phyloP scores from a whole-genome alignment of 441 rosid species.

The Croton setiger region DNA sequence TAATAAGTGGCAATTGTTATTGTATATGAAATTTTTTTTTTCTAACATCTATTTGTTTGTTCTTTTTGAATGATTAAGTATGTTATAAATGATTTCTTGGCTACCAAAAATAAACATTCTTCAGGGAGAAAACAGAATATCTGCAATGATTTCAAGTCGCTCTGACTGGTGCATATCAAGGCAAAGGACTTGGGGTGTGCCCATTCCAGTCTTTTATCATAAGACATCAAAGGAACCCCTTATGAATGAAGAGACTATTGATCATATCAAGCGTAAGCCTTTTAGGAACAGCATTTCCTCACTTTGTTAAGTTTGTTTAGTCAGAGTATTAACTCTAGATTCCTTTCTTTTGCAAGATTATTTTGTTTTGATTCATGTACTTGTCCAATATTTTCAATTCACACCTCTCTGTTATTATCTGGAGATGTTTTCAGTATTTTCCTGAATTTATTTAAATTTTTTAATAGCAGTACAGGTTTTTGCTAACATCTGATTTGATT shows the following conservation, averaged over 20 bases:
- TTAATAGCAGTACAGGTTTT: background rate
- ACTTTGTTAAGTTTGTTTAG: background rate
- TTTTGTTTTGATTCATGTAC: conserved; percentile 8
- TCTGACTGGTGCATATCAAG: conserved; percentile 99
- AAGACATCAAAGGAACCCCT: conserved; percentile 80
- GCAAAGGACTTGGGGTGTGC: conserved; percentile 98
- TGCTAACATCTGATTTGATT: conserved; percentile 11
- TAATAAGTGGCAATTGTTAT: conserved; percentile 10
- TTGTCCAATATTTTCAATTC: conserved; percentile 7
- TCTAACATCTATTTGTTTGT: background rate
- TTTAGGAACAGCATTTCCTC: conserved; percentile 9
- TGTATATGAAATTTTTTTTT: conserved; percentile 16
- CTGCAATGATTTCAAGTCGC: conserved; percentile 91
- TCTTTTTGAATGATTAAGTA: conserved; percentile 15
- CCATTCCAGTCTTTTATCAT: conserved; percentile 93
- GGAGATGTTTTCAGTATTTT: background rate
- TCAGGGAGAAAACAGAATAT: conserved; percentile 92
- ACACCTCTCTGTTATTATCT: conserved; percentile 10
- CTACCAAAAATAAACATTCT: conserved; percentile 20
- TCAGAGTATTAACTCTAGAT: background rate
- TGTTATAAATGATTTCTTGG: conserved; percentile 15
- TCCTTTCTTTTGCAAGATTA: background rate
- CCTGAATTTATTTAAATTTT: too few species aligned
- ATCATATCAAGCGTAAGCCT: conserved; percentile 80
- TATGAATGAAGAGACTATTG: conserved; percentile 80